Percentiles rank a stretch among this genome's conserved stretches.
Evolutionary conservation across 2,329 filamentous ascomycete species (phyloP).

Genomic region (Fusarium austroafricanum): DNA sequence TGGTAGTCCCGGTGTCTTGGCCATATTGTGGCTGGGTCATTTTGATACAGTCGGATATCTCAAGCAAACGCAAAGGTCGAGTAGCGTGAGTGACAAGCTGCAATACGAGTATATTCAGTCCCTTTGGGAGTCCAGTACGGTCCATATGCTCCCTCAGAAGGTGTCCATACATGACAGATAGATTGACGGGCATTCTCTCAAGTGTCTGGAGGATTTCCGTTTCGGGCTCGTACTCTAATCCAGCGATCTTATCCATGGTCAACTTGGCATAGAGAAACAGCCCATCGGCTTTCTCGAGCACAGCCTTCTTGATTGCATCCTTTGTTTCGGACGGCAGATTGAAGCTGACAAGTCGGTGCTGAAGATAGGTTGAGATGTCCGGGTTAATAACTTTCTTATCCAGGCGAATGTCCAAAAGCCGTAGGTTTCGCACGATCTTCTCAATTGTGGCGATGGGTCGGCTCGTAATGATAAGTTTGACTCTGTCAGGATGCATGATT

Average conservation of each 20-base stretch:
- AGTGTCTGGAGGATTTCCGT: not conserved
- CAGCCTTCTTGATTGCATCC: not conserved
- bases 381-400: slow-evolving; percentile 50
- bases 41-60: slow-evolving; percentile 30
- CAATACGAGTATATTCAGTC: slow-evolving; percentile 15
- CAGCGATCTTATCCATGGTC: slow-evolving; percentile 16
- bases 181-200: not conserved
- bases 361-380: slow-evolving; percentile 56
- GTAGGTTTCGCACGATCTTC: not conserved
- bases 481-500: slow-evolving; percentile 42
- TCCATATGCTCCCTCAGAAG: slow-evolving; percentile 19
- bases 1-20: slow-evolving; percentile 8
- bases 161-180: slow-evolving; percentile 24
- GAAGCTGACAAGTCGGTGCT: slow-evolving; percentile 27
- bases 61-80: slow-evolving; percentile 22
- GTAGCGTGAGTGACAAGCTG: slow-evolving; percentile 28
- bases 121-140: slow-evolving; percentile 4
- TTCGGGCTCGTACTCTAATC: not conserved
- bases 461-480: slow-evolving; percentile 60
- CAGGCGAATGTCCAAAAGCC: slow-evolving; percentile 49
- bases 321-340: slow-evolving; percentile 31
- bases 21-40: not conserved
- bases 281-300: slow-evolving; percentile 14
- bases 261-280: slow-evolving; percentile 37
- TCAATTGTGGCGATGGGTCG: slow-evolving; percentile 52